Conservation (phyloP, 2,329 filamentous ascomycete species). For the Hypomyces perniciosus region DNA sequence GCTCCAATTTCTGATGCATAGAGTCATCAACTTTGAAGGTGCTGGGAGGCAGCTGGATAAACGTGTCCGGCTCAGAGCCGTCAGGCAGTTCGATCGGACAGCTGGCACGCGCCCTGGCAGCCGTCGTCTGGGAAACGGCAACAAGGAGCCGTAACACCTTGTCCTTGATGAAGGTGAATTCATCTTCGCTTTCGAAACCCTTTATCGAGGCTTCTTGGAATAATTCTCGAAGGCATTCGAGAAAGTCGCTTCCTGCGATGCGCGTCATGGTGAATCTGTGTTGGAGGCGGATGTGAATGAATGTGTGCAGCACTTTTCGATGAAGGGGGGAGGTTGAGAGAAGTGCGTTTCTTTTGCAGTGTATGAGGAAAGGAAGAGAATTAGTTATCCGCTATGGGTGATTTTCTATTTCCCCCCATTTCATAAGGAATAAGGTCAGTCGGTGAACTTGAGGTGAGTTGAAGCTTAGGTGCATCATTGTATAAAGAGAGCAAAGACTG, state of each 20-base stretch:
- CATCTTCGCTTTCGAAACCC: constrained; percentile 1
- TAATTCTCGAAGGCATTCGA: constrained; percentile 11
- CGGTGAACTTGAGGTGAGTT: not conserved
- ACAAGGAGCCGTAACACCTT: constrained; percentile 7
- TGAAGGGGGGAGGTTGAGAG: not conserved
- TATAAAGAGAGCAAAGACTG: no score
- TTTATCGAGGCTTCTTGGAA: constrained; percentile 18
- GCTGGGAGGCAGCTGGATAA: constrained; percentile 10
- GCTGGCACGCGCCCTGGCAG: constrained; percentile 13
- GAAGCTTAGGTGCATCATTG: not conserved
- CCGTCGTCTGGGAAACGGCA: constrained; percentile 9
- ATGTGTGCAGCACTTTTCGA: not conserved
- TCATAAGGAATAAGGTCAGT: not conserved
- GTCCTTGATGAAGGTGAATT: constrained; percentile 15
- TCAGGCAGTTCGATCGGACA: constrained; percentile 18
- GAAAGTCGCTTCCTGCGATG: constrained; percentile 14
- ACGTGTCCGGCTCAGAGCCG: constrained; percentile 12
- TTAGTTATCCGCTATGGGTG: not conserved
- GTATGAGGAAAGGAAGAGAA: not conserved
- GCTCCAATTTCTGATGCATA: constrained; percentile 7
- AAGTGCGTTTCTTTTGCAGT: not conserved
- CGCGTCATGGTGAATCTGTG: not conserved
- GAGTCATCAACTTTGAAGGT: constrained; percentile 9
- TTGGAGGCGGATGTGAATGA: not conserved
- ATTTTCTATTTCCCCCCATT: not conserved